These are phyloP conservation scores for Daldinia caldariorum DNA, from an alignment of 495 filamentous ascomycete species.

Conservation along the genomic window DNA sequence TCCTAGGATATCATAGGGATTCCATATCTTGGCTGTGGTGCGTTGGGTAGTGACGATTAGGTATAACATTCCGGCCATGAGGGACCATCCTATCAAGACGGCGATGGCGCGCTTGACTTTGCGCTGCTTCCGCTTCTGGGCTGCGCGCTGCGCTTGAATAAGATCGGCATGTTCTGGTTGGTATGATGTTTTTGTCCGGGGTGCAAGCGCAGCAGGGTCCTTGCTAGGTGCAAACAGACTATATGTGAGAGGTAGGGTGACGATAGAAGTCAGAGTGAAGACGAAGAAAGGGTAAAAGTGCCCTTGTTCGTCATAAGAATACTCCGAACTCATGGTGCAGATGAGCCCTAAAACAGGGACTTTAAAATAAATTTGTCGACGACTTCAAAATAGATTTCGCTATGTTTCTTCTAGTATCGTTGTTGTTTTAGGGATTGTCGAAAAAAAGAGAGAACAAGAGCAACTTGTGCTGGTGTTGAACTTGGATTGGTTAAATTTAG, in stretches of 20 bases:
- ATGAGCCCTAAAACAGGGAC: constrained; percentile 47
- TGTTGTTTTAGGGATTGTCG: constrained; percentile 11
- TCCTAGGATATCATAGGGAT: constrained; percentile 93
- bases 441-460: background rate
- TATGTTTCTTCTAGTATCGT: constrained; percentile 1
- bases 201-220: constrained; percentile 65
- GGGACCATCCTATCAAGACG: constrained; percentile 77
- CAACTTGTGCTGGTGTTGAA: constrained; percentile 25
- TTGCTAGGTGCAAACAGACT: constrained; percentile 80
- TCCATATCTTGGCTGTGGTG: constrained; percentile 82
- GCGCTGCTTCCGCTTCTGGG: constrained; percentile 89
- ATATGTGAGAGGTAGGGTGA: constrained; percentile 92
- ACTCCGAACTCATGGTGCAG: constrained; percentile 88
- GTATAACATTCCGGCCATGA: constrained; percentile 93
- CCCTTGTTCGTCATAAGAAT: constrained; percentile 97
- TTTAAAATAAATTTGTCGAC: constrained; percentile 24
- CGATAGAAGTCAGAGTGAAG: constrained; percentile 84
- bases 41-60: constrained; percentile 83
- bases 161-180: constrained; percentile 83
- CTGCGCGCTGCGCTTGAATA: constrained; percentile 83
- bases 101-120: constrained; percentile 86
- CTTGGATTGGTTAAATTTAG: constrained; percentile 39
- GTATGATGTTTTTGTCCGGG: constrained; percentile 71
- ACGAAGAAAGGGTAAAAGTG: constrained; percentile 99
- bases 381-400: constrained; percentile 18